Percentiles rank a stretch among this genome's conserved stretches.
Conservation (phyloP, 495 filamentous ascomycete genomes). For the Cudoniella acicularis region DNA sequence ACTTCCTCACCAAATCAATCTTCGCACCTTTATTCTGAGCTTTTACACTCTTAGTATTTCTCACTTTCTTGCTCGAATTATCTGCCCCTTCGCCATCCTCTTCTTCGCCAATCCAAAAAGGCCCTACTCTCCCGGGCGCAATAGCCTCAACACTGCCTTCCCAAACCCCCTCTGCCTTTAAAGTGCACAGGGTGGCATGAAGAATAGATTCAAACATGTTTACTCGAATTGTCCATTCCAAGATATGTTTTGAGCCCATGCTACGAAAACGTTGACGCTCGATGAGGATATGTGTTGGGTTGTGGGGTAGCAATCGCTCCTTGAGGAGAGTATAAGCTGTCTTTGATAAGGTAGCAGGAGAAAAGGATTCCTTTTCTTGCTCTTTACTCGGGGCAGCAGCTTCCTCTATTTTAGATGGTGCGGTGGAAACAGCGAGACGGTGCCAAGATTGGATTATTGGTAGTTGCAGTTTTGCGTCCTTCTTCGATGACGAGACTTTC, state of each 20-base stretch:
- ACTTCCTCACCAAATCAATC: conserved; percentile 57
- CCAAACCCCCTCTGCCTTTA: conserved; percentile 42
- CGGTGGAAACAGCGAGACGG: conserved; percentile 28
- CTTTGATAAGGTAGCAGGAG: conserved; percentile 10
- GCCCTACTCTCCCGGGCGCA: conserved; percentile 35
- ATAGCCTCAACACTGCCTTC: conserved; percentile 34
- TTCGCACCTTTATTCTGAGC: conserved; percentile 41
- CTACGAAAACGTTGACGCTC: conserved; percentile 88
- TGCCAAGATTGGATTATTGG: conserved; percentile 37
- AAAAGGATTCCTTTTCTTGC: conserved; percentile 23
- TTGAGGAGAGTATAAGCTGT: conserved; percentile 57
- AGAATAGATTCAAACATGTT: conserved; percentile 90
- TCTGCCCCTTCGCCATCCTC: conserved; percentile 9
- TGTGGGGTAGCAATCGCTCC: conserved; percentile 43
- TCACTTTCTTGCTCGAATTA: conserved; percentile 14
- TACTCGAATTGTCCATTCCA: conserved; percentile 88
- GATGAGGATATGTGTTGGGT: conserved; percentile 74
- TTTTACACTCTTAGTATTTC: conserved; percentile 28
- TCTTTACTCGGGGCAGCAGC: background rate
- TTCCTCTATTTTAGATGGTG: background rate
- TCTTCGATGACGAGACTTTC: too few species aligned
- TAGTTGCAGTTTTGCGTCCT: background rate
- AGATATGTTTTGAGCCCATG: conserved; percentile 56
- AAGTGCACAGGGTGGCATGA: conserved; percentile 65
- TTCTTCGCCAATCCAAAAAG: conserved; percentile 39